These are phyloP conservation scores for Nannochloris sp. DNA, from an alignment of 139 green algal genomes.

Conservation along the genomic window DNA sequence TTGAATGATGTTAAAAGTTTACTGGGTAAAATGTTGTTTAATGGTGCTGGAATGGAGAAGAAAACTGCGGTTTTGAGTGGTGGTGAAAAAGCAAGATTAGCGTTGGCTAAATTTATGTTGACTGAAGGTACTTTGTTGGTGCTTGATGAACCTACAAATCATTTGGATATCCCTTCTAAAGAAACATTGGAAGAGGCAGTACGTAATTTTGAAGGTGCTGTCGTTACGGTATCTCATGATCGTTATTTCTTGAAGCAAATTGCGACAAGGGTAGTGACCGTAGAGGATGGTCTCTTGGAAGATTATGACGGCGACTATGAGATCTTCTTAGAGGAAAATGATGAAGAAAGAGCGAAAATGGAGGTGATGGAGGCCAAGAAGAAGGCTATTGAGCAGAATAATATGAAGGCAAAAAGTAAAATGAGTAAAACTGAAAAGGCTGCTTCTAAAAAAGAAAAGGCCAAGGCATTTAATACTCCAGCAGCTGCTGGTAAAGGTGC, in stretches of 20 bases:
- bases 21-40: slow-evolving; percentile 91
- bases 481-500: slow-evolving; percentile 1
- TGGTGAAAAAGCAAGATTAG: slow-evolving; percentile 89
- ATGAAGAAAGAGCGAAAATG: slow-evolving; percentile 44
- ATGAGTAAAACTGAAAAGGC: slow-evolving; percentile 87
- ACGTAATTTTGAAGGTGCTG: slow-evolving; percentile 77
- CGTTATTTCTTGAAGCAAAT: slow-evolving; percentile 95
- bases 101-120: slow-evolving; percentile 99
- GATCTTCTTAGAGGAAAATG: slow-evolving; percentile 80
- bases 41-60: slow-evolving; percentile 78
- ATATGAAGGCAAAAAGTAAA: slow-evolving; percentile 87
- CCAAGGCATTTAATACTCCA: slow-evolving; percentile 52
- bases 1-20: slow-evolving; percentile 92
- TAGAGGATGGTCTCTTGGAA: slow-evolving; percentile 60
- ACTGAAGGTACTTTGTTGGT: slow-evolving; percentile 83
- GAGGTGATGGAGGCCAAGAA: slow-evolving; percentile 56
- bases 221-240: slow-evolving; percentile 96
- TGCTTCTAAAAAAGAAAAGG: slow-evolving; percentile 72
- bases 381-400: slow-evolving; percentile 60
- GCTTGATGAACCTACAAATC: slow-evolving; percentile 98
- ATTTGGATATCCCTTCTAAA: slow-evolving; percentile 99
- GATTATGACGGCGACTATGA: slow-evolving; percentile 93
- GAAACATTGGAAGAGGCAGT: slow-evolving; percentile 95
- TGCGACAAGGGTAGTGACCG: slow-evolving; percentile 76
- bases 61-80: slow-evolving; percentile 72